Conservation (phyloP, 1,139 yeast species). For the Taphrina sp. region DNA sequence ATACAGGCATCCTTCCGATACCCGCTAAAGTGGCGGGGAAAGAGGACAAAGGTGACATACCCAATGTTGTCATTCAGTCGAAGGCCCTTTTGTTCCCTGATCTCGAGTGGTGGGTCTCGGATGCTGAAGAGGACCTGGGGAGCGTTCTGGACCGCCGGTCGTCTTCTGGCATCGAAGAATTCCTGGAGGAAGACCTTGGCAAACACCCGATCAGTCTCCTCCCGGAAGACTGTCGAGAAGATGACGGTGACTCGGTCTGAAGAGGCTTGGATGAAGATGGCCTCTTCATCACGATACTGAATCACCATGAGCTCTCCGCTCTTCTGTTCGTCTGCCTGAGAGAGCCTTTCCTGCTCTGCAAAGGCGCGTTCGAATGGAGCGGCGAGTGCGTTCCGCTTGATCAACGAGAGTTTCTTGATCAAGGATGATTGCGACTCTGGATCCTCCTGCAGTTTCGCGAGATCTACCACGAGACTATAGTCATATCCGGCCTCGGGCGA, state of each 20-base stretch:
- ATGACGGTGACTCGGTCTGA: constrained; percentile 96
- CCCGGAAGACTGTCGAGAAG: constrained; percentile 89
- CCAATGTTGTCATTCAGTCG: constrained; percentile 45
- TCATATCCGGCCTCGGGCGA: constrained; percentile 61
- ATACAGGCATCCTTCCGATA: constrained; percentile 62
- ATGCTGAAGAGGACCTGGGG: constrained; percentile 95
- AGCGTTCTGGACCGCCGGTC: constrained; percentile 87
- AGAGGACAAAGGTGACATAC: constrained; percentile 50
- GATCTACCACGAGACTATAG: constrained; percentile 70
- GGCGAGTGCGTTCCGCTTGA: constrained; percentile 85
- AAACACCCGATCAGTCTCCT: constrained; percentile 92
- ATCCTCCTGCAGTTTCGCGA: constrained; percentile 43
- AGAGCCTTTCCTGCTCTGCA: constrained; percentile 45
- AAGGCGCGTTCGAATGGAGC: constrained; percentile 92
- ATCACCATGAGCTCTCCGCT: constrained; percentile 67
- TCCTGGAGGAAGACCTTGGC: constrained; percentile 95
- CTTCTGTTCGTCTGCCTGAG: constrained; percentile 46
- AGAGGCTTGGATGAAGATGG: constrained; percentile 85
- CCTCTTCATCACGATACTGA: constrained; percentile 89
- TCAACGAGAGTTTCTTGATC: constrained; percentile 56
- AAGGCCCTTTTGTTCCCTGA: constrained; percentile 47
- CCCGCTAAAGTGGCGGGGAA: constrained; percentile 62
- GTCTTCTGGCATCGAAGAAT: constrained; percentile 93
- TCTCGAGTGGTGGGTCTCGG: constrained; percentile 89
- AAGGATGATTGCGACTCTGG: constrained; percentile 17